Conservation (phyloP, 495 filamentous ascomycete genomes). For the Xylaria acuta region DNA sequence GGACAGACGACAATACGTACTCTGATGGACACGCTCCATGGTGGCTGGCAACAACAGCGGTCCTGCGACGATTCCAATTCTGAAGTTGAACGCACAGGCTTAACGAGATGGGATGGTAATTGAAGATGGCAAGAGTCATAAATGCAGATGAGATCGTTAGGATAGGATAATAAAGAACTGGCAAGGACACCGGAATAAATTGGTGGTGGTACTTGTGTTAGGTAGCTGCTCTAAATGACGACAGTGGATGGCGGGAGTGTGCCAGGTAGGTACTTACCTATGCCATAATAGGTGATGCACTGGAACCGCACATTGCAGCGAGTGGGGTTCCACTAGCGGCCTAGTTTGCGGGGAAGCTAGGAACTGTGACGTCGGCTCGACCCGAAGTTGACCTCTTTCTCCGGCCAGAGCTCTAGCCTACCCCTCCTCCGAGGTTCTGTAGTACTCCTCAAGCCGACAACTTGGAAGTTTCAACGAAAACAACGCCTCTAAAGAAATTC, state of each 20-base stretch:
- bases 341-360: constrained; percentile 19
- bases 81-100: neutral
- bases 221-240: neutral
- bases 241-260: neutral
- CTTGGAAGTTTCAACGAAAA: neutral
- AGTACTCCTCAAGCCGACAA: neutral
- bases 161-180: neutral
- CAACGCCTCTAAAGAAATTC: neutral
- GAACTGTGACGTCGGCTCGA: constrained; percentile 18
- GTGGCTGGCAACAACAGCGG: constrained; percentile 14
- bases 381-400: neutral
- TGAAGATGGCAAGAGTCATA: neutral
- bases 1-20: constrained; percentile 36
- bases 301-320: constrained; percentile 11
- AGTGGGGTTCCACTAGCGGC: constrained; percentile 5
- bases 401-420: no score
- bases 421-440: neutral
- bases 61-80: neutral
- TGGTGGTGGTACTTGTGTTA: constrained; percentile 7
- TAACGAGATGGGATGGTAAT: neutral
- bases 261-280: neutral
- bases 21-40: constrained; percentile 52
- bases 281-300: constrained; percentile 4
- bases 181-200: neutral
- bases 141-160: neutral